Evolutionary conservation across 495 filamentous ascomycete species (phyloP), one percentile per base, ranked within the genome.

Genomic region (Penicillium paxilli): DNA sequence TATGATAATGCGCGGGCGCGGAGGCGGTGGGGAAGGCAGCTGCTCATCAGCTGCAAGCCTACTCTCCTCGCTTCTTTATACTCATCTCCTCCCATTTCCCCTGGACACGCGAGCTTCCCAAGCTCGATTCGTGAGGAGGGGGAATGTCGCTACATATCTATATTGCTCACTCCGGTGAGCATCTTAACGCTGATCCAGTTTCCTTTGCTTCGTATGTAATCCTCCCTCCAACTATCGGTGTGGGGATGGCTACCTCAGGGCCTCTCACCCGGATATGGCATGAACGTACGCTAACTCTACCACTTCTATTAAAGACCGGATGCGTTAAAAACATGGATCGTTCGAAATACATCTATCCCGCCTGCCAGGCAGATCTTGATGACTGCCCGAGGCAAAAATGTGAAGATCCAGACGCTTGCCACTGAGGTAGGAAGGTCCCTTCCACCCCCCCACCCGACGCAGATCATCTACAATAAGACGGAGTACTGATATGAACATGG

Each of bases 111-210:
- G 62, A 62, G 66, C 66, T 60, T 55, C 57, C 8, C 52, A 42
- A 51, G 62, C 64, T 70, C 71, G 59, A 55, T 22, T 65, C 60
- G 72, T 64, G 73, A 65, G 69, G 57, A 59, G 68, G 68, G 71
- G 72, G 68, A 60, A 91, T 92, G 83, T 86, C 87, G 73, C 76
- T 90, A 67, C 82, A 90, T 70, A 84, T 96, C 70, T 88, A 88
- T 71, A 83, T 94, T 54, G 92, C 90, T 77, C 91, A 94, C 77
- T 88, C 87, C 62, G 92, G 92, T 77, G 85, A 91, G 77, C 86
- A 87, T 75, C 80, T 92, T 66, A 77, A 81, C 61, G 78, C 87
- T 56, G 89, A 95, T 71, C 80, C 82, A 21, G 78, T 81, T 45
- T 80, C 82, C 44, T 84, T 90, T 67, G 69, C 82, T 52, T 86